These are phyloP conservation scores for Trifolium subterraneum DNA, from an alignment of 306 rosid genomes.

Conservation along the genomic window DNA sequence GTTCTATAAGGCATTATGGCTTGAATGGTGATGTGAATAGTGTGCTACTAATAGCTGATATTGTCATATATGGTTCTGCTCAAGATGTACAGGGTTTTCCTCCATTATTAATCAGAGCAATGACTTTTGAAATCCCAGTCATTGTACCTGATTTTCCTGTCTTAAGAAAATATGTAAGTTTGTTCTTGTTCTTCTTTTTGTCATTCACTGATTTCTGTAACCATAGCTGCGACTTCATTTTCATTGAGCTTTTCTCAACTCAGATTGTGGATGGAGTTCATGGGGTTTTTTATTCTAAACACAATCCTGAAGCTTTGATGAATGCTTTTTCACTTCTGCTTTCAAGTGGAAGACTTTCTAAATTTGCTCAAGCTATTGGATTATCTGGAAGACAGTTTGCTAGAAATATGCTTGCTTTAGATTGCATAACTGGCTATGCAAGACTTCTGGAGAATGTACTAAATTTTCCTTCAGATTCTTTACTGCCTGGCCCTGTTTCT, in stretches of 20 bases:
- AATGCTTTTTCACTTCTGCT: slow-evolving; percentile 76
- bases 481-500: slow-evolving; percentile 76
- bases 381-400: slow-evolving; percentile 84
- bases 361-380: slow-evolving; percentile 76
- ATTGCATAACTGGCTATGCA: slow-evolving; percentile 78
- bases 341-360: slow-evolving; percentile 86
- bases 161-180: slow-evolving; percentile 81
- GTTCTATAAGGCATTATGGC: slow-evolving; percentile 79
- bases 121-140: slow-evolving; percentile 86
- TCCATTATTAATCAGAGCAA: slow-evolving; percentile 81
- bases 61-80: slow-evolving; percentile 84
- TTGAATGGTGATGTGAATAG: slow-evolving; percentile 76
- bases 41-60: slow-evolving; percentile 87
- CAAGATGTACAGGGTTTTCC: slow-evolving; percentile 96
- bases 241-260: slow-evolving; percentile 38
- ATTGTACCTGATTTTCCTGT: slow-evolving; percentile 82
- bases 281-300: slow-evolving; percentile 69
- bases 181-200: slow-evolving; percentile 39
- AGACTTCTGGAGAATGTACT: slow-evolving; percentile 91
- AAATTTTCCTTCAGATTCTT: slow-evolving; percentile 77
- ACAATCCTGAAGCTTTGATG: slow-evolving; percentile 81
- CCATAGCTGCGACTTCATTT: slow-evolving; percentile 30
- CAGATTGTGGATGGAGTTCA: slow-evolving; percentile 85
- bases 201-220: slow-evolving; percentile 39
- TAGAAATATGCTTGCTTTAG: slow-evolving; percentile 81